A percentile compares a stretch with the other conserved stretches of the same genome.
These are phyloP conservation scores for Ceratobasidium sp. DNA, from an alignment of 1,284 basidiomycete genomes.

Conservation along the genomic window DNA sequence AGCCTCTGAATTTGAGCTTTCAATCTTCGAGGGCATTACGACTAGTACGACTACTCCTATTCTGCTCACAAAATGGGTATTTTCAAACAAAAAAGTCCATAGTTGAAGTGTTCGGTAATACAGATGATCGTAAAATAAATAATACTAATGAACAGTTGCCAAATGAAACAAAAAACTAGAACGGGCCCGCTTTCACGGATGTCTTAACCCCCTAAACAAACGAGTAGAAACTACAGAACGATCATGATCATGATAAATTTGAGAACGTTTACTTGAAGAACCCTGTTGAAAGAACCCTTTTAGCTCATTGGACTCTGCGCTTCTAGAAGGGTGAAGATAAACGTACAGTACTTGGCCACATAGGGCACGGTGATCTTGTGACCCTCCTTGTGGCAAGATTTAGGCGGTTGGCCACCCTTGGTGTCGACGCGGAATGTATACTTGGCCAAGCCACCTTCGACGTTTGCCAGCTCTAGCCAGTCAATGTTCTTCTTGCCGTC, in stretches of 20 bases:
- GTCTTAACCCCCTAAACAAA: not conserved
- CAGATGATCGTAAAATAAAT: not conserved
- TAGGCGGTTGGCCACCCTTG: slow-evolving; percentile 68
- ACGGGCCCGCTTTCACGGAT: not conserved
- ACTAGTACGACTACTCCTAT: too few relatives aligned
- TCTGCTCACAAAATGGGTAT: too few relatives aligned
- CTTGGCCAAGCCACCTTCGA: slow-evolving; percentile 63
- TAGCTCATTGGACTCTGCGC: slow-evolving; percentile 6
- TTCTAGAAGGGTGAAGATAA: not conserved
- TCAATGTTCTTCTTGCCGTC: slow-evolving; percentile 62
- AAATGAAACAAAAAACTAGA: not conserved
- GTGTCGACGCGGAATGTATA: slow-evolving; percentile 68
- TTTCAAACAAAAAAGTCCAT: too few relatives aligned
- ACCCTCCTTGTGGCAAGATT: slow-evolving; percentile 57
- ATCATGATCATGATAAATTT: not conserved
- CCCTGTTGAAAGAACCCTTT: slow-evolving; percentile 41
- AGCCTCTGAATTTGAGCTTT: too few relatives aligned
- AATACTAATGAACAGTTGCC: not conserved
- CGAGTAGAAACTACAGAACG: slow-evolving; percentile 5
- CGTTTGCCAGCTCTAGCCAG: slow-evolving; percentile 64
- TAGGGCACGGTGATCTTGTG: slow-evolving; percentile 60
- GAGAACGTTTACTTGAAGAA: slow-evolving; percentile 44
- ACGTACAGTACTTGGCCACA: slow-evolving; percentile 61
- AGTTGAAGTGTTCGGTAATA: too few relatives aligned
- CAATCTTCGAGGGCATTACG: too few relatives aligned